Percentiles rank a stretch among this genome's conserved stretches.
These are phyloP conservation scores for Neurospora tetraspora DNA, from an alignment of 495 filamentous ascomycete species.

Conservation along the genomic window DNA sequence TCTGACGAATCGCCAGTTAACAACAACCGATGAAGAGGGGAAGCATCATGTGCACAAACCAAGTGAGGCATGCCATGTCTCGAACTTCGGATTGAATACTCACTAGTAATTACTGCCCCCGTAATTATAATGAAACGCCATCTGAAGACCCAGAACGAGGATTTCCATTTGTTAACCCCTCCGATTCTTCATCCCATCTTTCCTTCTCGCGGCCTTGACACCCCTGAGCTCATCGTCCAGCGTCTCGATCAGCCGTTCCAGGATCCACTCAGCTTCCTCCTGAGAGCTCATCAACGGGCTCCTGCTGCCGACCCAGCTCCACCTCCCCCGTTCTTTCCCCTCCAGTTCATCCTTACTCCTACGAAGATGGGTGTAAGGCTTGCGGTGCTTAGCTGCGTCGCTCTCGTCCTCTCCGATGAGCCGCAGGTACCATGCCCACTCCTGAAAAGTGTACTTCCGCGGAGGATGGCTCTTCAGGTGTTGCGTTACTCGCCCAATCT, in stretches of 20 bases:
- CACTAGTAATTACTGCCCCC: not conserved
- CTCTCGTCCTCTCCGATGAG: slow-evolving; percentile 64
- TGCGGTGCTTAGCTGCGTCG: slow-evolving; percentile 32
- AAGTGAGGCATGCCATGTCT: not conserved
- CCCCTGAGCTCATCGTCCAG: slow-evolving; percentile 44
- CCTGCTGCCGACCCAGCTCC: slow-evolving; percentile 69
- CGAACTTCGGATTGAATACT: not conserved
- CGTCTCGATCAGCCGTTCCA: slow-evolving; percentile 50
- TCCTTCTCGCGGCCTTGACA: slow-evolving; percentile 5
- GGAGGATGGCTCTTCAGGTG: slow-evolving; percentile 50
- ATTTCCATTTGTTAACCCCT: not conserved
- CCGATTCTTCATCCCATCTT: not conserved
- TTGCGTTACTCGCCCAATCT: slow-evolving; percentile 55
- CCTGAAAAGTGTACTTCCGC: slow-evolving; percentile 63
- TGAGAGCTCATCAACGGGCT: slow-evolving; percentile 66
- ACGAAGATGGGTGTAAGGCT: slow-evolving; percentile 3
- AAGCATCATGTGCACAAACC: not conserved
- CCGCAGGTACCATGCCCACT: slow-evolving; percentile 74
- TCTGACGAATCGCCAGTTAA: no score
- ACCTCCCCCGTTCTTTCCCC: slow-evolving; percentile 17
- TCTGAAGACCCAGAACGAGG: not conserved
- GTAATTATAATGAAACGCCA: not conserved
- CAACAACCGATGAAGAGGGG: not conserved
- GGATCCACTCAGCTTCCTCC: slow-evolving; percentile 71
- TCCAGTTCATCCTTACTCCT: not conserved